Percentiles rank a stretch among this genome's conserved stretches.
These are phyloP conservation scores for Suillus cothurnatus DNA, from an alignment of 768 basidiomycete species.

Conservation along the genomic window DNA sequence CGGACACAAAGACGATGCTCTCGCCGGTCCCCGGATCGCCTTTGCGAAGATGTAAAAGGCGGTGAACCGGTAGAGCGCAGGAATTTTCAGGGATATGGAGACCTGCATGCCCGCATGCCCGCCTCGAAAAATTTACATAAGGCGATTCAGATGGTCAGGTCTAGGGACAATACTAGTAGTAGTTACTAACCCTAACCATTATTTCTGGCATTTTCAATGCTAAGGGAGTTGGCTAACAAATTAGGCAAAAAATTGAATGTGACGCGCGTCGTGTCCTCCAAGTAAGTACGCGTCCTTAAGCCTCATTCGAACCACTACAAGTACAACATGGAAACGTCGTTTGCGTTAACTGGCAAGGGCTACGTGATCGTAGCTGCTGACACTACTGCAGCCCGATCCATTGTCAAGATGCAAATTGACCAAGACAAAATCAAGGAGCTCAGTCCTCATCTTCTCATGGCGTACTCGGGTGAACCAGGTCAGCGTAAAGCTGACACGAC, in stretches of 20 bases:
- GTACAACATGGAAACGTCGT: conserved; percentile 81
- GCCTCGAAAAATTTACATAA: background rate
- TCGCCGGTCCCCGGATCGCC: no score
- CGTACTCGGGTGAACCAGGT: conserved; percentile 93
- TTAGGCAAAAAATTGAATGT: conserved; percentile 19
- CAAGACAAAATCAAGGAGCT: conserved; percentile 96
- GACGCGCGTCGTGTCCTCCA: conserved; percentile 32
- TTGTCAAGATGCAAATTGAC: conserved; percentile 97
- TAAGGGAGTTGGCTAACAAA: conserved; percentile 15
- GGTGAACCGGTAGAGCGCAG: background rate
- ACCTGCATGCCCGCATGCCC: background rate
- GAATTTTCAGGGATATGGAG: background rate
- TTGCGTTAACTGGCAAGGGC: conserved; percentile 89
- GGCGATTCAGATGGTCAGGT: background rate
- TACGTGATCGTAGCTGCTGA: conserved; percentile 94
- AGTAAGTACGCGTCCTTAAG: conserved; percentile 22
- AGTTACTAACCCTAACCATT: background rate
- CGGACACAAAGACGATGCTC: background rate
- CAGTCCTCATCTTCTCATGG: conserved; percentile 91
- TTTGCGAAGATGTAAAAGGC: background rate
- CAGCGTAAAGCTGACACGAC: conserved; percentile 32
- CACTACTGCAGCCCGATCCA: conserved; percentile 84
- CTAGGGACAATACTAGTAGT: background rate
- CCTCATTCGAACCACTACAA: conserved; percentile 15
- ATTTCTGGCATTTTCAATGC: conserved; percentile 4